Evolutionary conservation across 805 yeast genomes (phyloP).

Genomic region (Hanseniaspora lindneri): DNA sequence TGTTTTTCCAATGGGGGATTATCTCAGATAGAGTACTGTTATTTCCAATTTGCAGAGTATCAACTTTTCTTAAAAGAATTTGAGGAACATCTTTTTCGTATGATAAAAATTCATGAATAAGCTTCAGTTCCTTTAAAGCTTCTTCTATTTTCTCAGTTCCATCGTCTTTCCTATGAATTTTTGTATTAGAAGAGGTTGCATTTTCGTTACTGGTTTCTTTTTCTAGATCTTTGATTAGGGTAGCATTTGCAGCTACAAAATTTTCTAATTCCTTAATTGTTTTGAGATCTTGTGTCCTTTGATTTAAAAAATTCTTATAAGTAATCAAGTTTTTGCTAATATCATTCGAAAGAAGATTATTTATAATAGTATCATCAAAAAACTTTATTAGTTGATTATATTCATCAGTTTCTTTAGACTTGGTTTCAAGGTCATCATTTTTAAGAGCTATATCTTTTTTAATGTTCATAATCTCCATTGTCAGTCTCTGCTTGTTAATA

Average conservation of each 20-base stretch:
- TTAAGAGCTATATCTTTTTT: background rate
- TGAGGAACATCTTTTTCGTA: background rate
- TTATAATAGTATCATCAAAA: background rate
- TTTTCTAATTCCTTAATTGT: constrained; percentile 1
- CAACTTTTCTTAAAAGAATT: background rate
- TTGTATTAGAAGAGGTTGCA: too few relatives aligned
- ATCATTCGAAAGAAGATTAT: background rate
- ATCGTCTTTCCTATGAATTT: background rate
- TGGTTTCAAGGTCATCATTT: background rate
- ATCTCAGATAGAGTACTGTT: background rate
- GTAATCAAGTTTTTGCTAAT: background rate
- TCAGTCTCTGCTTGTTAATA: background rate
- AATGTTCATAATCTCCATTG: background rate
- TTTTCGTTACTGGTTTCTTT: too few relatives aligned
- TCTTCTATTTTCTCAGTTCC: background rate
- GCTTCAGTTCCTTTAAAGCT: background rate
- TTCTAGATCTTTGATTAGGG: background rate
- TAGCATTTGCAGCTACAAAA: background rate
- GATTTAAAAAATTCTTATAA: constrained; percentile 4
- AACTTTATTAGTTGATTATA: background rate
- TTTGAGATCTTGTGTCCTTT: background rate
- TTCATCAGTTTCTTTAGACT: background rate
- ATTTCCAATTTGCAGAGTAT: background rate
- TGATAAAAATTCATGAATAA: background rate
- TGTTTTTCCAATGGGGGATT: constrained; percentile 9